A percentile compares a stretch with the other conserved stretches of the same genome.
Conservation (phyloP, 306 rosid species). For the Purshia tridentata region DNA sequence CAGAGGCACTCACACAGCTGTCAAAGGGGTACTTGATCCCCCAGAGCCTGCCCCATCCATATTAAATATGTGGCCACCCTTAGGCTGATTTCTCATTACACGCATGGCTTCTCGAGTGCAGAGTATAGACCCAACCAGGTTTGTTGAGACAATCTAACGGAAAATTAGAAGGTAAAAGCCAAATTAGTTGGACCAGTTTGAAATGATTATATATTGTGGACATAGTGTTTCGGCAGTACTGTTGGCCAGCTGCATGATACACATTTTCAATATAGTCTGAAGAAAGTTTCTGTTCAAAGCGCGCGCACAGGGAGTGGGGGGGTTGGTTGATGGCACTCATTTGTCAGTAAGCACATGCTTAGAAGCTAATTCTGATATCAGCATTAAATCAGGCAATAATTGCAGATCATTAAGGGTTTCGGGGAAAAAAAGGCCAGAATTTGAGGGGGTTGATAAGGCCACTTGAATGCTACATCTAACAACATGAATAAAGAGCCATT, state of each 20-base stretch:
- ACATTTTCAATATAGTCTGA: background rate
- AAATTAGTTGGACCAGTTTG: conserved; percentile 1
- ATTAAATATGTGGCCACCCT: conserved; percentile 87
- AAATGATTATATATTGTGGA: background rate
- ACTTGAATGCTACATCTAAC: background rate
- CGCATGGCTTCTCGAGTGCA: conserved; percentile 93
- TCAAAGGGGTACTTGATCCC: conserved; percentile 95
- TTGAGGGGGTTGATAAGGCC: background rate
- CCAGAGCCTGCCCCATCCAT: conserved; percentile 99
- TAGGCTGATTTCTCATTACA: conserved; percentile 65
- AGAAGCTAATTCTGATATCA: background rate
- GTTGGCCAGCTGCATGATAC: background rate
- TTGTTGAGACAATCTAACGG: conserved; percentile 86
- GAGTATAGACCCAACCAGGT: conserved; percentile 84
- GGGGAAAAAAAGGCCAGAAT: too few species aligned
- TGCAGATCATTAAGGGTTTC: too few species aligned
- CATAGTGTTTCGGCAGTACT: too few species aligned
- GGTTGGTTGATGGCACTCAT: too few species aligned
- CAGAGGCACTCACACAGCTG: conserved; percentile 76
- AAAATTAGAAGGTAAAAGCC: conserved; percentile 1
- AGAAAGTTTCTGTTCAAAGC: too few species aligned
- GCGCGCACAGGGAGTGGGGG: too few species aligned
- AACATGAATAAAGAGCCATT: conserved; percentile 1
- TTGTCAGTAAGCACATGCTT: background rate
- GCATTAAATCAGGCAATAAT: background rate